Evolutionary conservation across 1,284 basidiomycete species (phyloP).

Genomic region (Rhodotorula sp.): DNA sequence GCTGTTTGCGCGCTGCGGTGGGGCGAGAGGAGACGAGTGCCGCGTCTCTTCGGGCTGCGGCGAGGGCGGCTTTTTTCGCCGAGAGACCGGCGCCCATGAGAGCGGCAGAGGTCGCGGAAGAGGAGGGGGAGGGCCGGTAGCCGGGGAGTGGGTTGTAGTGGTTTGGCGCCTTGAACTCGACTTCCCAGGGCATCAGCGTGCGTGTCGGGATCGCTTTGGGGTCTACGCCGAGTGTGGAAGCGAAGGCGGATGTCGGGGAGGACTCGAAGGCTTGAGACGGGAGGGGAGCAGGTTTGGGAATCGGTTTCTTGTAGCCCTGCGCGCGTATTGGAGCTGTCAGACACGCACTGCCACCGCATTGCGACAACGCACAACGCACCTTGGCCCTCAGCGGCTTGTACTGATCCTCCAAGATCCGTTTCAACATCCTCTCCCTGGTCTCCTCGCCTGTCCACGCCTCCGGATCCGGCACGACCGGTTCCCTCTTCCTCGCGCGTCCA

Average conservation of each 20-base stretch:
- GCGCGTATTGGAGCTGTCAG: neutral
- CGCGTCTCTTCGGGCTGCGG: conserved; percentile 1
- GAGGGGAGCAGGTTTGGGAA: conserved; percentile 24
- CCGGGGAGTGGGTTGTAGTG: conserved; percentile 17
- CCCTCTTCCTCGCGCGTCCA: neutral
- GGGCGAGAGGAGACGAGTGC: neutral
- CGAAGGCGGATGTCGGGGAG: neutral
- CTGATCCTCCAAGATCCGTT: conserved; percentile 30
- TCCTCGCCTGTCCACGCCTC: conserved; percentile 37
- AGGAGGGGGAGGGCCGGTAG: neutral
- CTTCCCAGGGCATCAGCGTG: conserved; percentile 23
- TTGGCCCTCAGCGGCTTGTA: conserved; percentile 37
- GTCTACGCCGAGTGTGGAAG: neutral
- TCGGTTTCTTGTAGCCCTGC: conserved; percentile 30
- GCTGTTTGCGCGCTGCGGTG: neutral
- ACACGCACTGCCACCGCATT: neutral
- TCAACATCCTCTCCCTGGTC: conserved; percentile 23
- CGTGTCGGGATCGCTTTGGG: neutral
- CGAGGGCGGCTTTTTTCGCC: neutral
- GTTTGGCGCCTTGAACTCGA: conserved; percentile 21
- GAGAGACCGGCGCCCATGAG: neutral
- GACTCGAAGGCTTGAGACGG: conserved; percentile 16
- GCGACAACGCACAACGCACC: conserved; percentile 3
- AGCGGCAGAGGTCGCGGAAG: neutral
- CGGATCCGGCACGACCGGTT: conserved; percentile 9